Evolutionary conservation across 1,284 basidiomycete genomes (phyloP).

Genomic region (Naganishia albida): DNA sequence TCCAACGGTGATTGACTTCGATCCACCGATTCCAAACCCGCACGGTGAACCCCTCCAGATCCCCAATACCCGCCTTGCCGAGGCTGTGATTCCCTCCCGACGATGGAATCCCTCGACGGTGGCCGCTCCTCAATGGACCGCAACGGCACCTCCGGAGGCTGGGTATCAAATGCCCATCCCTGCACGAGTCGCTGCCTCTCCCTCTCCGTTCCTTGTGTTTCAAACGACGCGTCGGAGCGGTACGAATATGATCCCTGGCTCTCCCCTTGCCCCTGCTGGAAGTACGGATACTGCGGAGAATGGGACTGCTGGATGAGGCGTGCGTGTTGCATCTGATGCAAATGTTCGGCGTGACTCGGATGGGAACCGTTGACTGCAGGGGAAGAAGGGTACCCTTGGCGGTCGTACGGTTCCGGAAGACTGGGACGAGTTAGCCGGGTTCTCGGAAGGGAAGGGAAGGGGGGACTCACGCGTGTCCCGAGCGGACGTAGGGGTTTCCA

Average conservation of each 20-base stretch:
- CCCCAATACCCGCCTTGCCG: too few species aligned
- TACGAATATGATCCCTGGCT: conserved; percentile 9
- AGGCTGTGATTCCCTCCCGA: too few species aligned
- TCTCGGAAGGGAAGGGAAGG: neutral
- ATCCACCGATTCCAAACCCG: neutral
- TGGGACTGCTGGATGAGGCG: neutral
- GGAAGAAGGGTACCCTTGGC: neutral
- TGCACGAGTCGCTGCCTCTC: conserved; percentile 14
- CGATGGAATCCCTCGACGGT: too few species aligned
- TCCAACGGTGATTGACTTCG: conserved; percentile 7
- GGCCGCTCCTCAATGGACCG: too few species aligned
- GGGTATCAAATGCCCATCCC: conserved; percentile 20
- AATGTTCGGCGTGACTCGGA: neutral
- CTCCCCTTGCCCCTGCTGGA: neutral
- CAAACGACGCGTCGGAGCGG: neutral
- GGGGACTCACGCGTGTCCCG: conserved; percentile 18
- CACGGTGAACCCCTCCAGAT: too few species aligned
- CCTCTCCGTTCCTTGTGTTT: conserved; percentile 11
- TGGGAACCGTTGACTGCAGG: conserved; percentile 3
- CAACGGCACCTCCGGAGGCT: conserved; percentile 1
- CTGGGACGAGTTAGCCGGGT: neutral
- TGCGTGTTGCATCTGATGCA: neutral
- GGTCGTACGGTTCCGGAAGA: too few species aligned
- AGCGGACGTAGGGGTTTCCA: conserved; percentile 10
- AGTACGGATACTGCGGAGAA: too few species aligned